Conservation (phyloP, 106 monocot genomes). For the Dendrobium catenatum region DNA sequence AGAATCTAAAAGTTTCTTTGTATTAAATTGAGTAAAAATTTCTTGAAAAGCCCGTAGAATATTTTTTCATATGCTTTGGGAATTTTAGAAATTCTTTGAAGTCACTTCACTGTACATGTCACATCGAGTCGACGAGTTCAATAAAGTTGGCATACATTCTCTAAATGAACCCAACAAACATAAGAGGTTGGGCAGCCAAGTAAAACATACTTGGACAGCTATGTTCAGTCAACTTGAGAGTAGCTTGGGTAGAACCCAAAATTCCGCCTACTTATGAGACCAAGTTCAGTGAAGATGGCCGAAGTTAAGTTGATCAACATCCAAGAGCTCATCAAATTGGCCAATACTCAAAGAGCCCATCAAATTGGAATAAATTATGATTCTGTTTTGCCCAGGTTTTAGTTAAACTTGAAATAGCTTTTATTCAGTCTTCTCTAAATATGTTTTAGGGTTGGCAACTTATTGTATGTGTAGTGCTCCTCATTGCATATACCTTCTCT, state of each 20-base stretch:
- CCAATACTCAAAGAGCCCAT: too few species aligned
- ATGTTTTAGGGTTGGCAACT: neutral
- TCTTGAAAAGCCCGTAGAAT: neutral
- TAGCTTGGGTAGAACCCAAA: neutral
- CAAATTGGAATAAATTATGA: too few species aligned
- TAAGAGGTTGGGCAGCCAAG: neutral
- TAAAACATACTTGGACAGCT: neutral
- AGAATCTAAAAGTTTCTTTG: neutral
- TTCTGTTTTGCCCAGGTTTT: too few species aligned
- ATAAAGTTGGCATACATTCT: neutral
- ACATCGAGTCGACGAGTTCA: neutral
- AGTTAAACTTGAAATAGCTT: too few species aligned
- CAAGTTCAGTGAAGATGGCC: neutral
- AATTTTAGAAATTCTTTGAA: neutral
- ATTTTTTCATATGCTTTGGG: neutral
- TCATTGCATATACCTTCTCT: too few species aligned
- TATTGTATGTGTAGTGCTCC: neutral
- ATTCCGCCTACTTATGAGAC: neutral
- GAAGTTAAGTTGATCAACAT: neutral
- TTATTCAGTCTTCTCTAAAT: too few species aligned
- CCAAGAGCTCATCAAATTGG: neutral
- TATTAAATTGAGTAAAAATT: neutral
- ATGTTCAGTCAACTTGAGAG: too few species aligned
- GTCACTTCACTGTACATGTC: neutral
- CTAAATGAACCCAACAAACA: constrained; percentile 1